Evolutionary conservation across 345 rosid species (phyloP).

Genomic region (Euclidium syriacum): DNA sequence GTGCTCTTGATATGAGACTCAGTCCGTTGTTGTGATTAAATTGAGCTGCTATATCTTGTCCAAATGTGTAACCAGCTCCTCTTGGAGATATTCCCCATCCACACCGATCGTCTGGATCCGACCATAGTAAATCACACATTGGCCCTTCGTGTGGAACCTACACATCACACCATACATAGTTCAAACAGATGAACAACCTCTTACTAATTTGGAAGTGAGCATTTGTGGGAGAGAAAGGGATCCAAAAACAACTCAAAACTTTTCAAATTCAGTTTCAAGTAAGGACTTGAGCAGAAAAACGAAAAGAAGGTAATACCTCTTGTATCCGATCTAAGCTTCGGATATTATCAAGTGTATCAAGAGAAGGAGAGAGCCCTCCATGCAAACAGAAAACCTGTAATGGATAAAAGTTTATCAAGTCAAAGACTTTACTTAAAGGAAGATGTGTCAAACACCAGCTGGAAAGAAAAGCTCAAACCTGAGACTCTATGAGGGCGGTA

Average conservation of each 20-base stretch:
- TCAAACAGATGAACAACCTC: neutral
- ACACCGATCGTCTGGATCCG: constrained; percentile 43
- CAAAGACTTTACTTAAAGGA: neutral
- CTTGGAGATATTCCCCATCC: constrained; percentile 43
- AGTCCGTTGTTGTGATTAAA: constrained; percentile 82
- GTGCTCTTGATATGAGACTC: constrained; percentile 74
- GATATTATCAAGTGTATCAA: constrained; percentile 78
- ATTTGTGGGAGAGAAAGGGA: too few species aligned
- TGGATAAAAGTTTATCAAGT: neutral
- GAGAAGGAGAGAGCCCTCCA: constrained; percentile 86
- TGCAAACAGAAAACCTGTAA: constrained; percentile 72
- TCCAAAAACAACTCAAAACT: neutral
- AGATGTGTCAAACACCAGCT: neutral
- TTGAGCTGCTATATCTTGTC: constrained; percentile 63
- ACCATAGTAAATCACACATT: constrained; percentile 86
- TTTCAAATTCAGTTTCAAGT: neutral
- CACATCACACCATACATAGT: constrained; percentile 20
- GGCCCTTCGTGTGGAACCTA: constrained; percentile 89
- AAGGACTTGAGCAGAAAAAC: neutral
- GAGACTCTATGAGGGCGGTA: constrained; percentile 92
- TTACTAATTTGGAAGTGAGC: too few species aligned
- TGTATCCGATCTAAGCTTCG: constrained; percentile 83
- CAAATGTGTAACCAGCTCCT: constrained; percentile 40
- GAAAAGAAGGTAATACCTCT: constrained; percentile 41
- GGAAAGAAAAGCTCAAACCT: constrained; percentile 42